These are phyloP conservation scores for Thalassiosira livingstoniorum DNA, from an alignment of 352 stramenopile species.

Conservation along the genomic window DNA sequence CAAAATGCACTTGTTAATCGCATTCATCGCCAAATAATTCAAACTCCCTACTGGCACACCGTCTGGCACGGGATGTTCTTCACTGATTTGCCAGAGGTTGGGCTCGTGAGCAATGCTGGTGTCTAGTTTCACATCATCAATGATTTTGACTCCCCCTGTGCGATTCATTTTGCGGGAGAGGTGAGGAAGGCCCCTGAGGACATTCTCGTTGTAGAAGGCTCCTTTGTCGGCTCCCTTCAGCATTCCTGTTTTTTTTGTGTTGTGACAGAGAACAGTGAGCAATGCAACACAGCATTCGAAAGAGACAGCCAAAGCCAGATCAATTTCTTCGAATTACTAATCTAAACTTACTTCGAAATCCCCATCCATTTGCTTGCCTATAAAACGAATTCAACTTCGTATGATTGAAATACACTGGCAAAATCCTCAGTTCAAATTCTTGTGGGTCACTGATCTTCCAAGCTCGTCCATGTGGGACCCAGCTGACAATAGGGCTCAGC, in stretches of 20 bases:
- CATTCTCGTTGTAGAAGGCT: conserved; percentile 4
- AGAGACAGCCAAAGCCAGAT: neutral
- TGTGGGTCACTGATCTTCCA: conserved; percentile 6
- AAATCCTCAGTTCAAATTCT: conserved; percentile 5
- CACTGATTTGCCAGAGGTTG: conserved; percentile 50
- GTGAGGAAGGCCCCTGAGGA: conserved; percentile 47
- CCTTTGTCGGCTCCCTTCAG: conserved; percentile 4
- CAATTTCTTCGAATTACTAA: neutral
- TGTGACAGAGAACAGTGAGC: too few relatives aligned
- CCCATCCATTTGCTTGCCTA: conserved; percentile 9
- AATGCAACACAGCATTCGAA: too few relatives aligned
- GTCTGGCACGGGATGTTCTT: conserved; percentile 25
- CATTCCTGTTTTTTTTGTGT: neutral
- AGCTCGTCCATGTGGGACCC: conserved; percentile 7
- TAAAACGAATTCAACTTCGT: conserved; percentile 3
- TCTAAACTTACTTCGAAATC: conserved; percentile 7
- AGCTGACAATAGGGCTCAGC: neutral
- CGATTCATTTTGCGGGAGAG: conserved; percentile 55
- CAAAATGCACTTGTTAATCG: conserved; percentile 53
- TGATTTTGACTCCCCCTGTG: conserved; percentile 22
- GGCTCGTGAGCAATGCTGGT: conserved; percentile 55
- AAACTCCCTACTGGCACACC: neutral
- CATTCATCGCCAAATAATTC: conserved; percentile 32
- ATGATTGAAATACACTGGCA: conserved; percentile 6
- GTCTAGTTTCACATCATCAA: conserved; percentile 46